Evolutionary conservation across 2,329 filamentous ascomycete genomes (phyloP), one percentile per base, ranked within the genome.

Genomic region (Dichotomopilus funicola): DNA sequence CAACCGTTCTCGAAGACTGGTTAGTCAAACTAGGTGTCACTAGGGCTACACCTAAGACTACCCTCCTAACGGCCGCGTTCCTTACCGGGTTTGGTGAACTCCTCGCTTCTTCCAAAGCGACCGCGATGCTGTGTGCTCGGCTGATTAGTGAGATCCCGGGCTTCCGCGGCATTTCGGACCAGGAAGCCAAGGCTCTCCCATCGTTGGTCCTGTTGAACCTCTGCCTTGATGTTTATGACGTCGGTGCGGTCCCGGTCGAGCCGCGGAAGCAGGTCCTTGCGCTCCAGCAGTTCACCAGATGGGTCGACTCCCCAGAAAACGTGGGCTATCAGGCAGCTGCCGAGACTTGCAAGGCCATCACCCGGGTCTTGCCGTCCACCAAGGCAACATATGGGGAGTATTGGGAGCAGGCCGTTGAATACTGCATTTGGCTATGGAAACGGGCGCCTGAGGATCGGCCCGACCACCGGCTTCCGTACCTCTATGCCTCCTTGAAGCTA

Each of bases 321-420:
- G 57, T 81, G 1, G 70, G 75, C 27, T 65, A 70, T n/a, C 68
- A 70, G 53, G 60, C 81, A n/a, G 67, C 73, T 58, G 67, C 77
- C 35, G 72, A 82, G 72, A 70, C 78, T 59, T 80, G 83, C 66
- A 72, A 84, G 63, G 76, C 75, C 58, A 65, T 89, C 52, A 73
- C 80, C 1, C 71, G 75, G 3, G 73, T 96, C 3, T 70, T 96
- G 0, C 88, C 89, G 1, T 80, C 80, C 42, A 86, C 96, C 63
- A 81, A 83, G 56, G 87, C 91, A 47, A 83, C 96, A 1, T 96
- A 96, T 64, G 94, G 92, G 0, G 82, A 88, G 0, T 89, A 96
- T 66, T 99, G 94, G 94, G 80, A 85, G 50, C 80, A 80, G 48
- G 71, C 79, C 0, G 71, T 90, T 13, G 75, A 80, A 37, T 80